phyloP scores from a whole-genome alignment of 208 protist species.

The Novymonas esmeraldas region DNA sequence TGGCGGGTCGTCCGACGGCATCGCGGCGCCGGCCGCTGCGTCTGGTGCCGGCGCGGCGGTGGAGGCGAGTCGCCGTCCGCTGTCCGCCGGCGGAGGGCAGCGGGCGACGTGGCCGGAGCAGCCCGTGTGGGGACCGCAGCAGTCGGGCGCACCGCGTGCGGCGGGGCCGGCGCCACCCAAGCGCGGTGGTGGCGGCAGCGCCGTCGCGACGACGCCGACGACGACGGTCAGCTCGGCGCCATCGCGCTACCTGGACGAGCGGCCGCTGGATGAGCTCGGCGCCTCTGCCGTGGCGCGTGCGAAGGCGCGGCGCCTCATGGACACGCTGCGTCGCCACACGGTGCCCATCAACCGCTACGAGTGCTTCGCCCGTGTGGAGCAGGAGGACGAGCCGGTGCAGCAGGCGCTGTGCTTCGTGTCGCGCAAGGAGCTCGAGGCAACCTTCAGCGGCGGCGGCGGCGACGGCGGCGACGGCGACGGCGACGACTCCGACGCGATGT shows the following conservation, averaged over 20 bases:
- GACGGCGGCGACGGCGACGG: conserved; percentile 13
- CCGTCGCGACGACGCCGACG: too few species aligned
- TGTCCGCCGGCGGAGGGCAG: neutral
- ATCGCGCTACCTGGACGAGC: conserved; percentile 30
- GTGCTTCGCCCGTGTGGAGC: conserved; percentile 52
- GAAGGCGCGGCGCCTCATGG: conserved; percentile 68
- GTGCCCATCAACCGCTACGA: conserved; percentile 81
- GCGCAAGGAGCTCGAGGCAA: conserved; percentile 14
- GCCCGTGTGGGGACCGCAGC: conserved; percentile 3
- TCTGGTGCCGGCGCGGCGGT: neutral
- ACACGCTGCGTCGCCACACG: conserved; percentile 58
- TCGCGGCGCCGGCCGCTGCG: neutral
- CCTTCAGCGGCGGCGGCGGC: conserved; percentile 1
- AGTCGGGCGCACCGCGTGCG: neutral
- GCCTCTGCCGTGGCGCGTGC: conserved; percentile 67
- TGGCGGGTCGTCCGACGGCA: neutral
- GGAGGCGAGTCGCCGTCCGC: neutral
- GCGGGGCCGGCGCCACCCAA: neutral
- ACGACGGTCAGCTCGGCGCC: too few species aligned
- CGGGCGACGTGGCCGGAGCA: conserved; percentile 2
- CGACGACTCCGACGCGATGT: conserved; percentile 40
- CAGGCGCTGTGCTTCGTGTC: conserved; percentile 29
- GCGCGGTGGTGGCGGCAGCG: neutral
- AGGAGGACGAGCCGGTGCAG: conserved; percentile 33
- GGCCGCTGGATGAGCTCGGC: conserved; percentile 70